Conservation (phyloP, 2,329 filamentous ascomycete genomes). For the Thermoascus crustaceus region DNA sequence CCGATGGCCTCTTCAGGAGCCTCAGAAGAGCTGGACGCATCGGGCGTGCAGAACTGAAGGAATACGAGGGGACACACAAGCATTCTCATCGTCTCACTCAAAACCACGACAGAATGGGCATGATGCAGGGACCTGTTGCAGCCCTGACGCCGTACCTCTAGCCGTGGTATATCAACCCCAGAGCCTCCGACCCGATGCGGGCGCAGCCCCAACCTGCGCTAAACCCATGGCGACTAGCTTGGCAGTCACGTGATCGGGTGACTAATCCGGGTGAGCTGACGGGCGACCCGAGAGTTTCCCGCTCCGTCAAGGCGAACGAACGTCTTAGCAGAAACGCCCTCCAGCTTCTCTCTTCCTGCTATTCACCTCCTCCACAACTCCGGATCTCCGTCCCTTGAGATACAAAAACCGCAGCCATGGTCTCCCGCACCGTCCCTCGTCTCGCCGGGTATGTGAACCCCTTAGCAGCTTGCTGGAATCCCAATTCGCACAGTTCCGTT, state of each 20-base stretch:
- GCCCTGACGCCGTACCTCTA: too few relatives aligned
- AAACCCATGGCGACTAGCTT: constrained; percentile 1
- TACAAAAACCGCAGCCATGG: constrained; percentile 28
- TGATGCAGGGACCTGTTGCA: too few relatives aligned
- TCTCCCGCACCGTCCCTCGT: constrained; percentile 35
- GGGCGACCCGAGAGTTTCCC: constrained; percentile 9
- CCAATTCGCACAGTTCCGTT: not conserved
- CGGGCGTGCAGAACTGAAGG: constrained; percentile 14
- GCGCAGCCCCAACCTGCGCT: too few relatives aligned
- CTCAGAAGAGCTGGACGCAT: constrained; percentile 39
- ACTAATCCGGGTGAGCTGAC: constrained; percentile 9
- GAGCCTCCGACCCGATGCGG: too few relatives aligned
- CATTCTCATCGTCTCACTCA: constrained; percentile 24
- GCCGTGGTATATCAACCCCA: too few relatives aligned
- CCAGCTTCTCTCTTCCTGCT: constrained; percentile 19
- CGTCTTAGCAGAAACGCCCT: constrained; percentile 9
- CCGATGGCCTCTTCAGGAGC: constrained; percentile 35
- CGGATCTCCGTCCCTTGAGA: constrained; percentile 14
- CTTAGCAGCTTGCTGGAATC: constrained; percentile 4
- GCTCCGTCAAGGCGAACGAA: constrained; percentile 8
- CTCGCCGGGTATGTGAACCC: constrained; percentile 34
- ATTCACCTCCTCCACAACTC: constrained; percentile 19
- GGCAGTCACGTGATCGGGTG: constrained; percentile 5
- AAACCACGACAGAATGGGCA: too few relatives aligned
- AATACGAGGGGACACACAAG: constrained; percentile 9